Conservation (phyloP, 306 rosid species). For the Rubus parviflorus region DNA sequence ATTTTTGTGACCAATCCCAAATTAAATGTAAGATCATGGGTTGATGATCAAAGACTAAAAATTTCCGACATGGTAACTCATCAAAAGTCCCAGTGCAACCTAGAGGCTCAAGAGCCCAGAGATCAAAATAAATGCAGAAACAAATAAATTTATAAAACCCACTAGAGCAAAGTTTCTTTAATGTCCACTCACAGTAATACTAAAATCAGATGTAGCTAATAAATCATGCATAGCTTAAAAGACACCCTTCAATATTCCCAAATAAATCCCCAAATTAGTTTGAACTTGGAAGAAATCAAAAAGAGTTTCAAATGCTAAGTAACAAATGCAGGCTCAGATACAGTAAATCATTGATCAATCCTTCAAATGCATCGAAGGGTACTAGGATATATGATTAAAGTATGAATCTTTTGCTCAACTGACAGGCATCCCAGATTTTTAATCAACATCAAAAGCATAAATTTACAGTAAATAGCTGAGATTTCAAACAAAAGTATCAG, state of each 20-base stretch:
- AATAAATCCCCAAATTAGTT: constrained; percentile 13
- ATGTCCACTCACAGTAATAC: neutral
- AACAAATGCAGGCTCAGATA: constrained; percentile 14
- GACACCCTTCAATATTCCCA: constrained; percentile 4
- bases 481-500: neutral
- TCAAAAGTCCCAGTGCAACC: neutral
- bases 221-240: constrained; percentile 13
- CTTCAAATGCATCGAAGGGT: constrained; percentile 35
- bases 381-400: constrained; percentile 4
- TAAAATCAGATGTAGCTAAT: constrained; percentile 9
- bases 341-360: constrained; percentile 20
- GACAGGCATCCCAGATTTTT: neutral
- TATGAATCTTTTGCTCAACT: neutral
- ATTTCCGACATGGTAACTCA: neutral
- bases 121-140: constrained; percentile 15
- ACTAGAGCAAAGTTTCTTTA: constrained; percentile 6
- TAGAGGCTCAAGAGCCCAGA: constrained; percentile 14
- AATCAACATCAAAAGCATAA: constrained; percentile 23
- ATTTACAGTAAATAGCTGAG: neutral
- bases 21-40: constrained; percentile 5
- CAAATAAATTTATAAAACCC: constrained; percentile 21
- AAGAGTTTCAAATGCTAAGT: constrained; percentile 8
- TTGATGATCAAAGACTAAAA: constrained; percentile 26
- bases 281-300: constrained; percentile 14
- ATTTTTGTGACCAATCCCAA: neutral